Evolutionary conservation across 257 asterid species (phyloP).

Genomic region (Datura wrightii): DNA sequence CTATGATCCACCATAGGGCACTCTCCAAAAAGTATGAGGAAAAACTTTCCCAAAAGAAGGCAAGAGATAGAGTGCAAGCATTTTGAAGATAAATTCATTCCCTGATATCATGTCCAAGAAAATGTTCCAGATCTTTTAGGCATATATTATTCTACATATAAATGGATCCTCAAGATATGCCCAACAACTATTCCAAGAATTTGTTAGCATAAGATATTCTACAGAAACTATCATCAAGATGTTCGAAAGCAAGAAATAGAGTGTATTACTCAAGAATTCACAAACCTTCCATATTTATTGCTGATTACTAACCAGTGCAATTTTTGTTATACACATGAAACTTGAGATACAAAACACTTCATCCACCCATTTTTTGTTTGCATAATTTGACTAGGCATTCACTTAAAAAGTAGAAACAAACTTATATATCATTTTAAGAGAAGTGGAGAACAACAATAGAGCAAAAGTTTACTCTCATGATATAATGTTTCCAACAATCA

Average conservation of each 20-base stretch:
- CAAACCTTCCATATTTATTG: background rate
- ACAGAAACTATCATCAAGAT: background rate
- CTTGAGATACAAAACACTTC: conserved; percentile 6
- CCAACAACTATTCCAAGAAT: background rate
- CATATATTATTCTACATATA: background rate
- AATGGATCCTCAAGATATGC: background rate
- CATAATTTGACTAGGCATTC: background rate
- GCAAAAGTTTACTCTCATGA: background rate
- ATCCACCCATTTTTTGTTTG: background rate
- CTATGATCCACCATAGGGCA: background rate
- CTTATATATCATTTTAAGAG: background rate
- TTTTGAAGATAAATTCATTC: conserved; percentile 13
- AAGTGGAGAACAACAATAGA: background rate
- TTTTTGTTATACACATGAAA: background rate
- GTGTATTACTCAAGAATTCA: background rate
- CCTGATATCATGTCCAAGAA: background rate
- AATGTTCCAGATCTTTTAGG: background rate
- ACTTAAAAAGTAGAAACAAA: background rate
- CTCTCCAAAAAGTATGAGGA: background rate
- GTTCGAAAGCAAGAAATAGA: background rate
- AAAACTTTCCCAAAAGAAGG: background rate
- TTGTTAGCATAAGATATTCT: background rate
- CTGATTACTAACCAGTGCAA: conserved; percentile 9
- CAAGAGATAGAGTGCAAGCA: background rate
- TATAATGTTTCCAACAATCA: background rate